phyloP scores from a whole-genome alignment of 805 yeast genomes.

The Spathaspora gorwiae region DNA sequence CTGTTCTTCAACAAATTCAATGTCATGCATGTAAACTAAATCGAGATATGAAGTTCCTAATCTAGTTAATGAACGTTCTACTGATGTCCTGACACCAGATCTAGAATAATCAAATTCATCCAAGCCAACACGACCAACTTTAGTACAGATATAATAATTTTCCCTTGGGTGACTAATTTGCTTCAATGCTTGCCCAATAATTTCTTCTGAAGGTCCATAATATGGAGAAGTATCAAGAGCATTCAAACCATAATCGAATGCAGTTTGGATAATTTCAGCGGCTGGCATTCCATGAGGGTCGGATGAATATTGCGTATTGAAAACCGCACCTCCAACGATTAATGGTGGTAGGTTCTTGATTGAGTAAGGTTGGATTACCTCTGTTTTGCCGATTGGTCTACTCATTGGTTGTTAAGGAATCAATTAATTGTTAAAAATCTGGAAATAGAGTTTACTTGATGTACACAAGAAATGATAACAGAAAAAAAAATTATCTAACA shows the following conservation, averaged over 20 bases:
- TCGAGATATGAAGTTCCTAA: constrained; percentile 69
- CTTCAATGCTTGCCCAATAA: constrained; percentile 64
- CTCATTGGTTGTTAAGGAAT: background rate
- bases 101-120: constrained; percentile 74
- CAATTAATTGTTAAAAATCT: too few relatives aligned
- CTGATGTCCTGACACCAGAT: constrained; percentile 54
- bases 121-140: constrained; percentile 72
- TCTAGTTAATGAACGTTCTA: constrained; percentile 62
- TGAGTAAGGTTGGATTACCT: constrained; percentile 17
- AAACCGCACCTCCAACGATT: constrained; percentile 83
- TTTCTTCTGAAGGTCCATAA: constrained; percentile 80
- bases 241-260: constrained; percentile 62
- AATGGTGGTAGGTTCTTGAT: constrained; percentile 48
- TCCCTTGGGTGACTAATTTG: constrained; percentile 47
- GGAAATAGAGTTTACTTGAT: too few relatives aligned
- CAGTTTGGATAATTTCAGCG: constrained; percentile 50
- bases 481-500: too few relatives aligned
- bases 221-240: constrained; percentile 92
- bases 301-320: constrained; percentile 73
- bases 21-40: constrained; percentile 81
- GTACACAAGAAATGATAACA: too few relatives aligned
- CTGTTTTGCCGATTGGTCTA: constrained; percentile 16
- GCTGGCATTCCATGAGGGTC: constrained; percentile 62
- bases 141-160: constrained; percentile 68
- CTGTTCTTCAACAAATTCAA: constrained; percentile 65